Evolutionary conservation across 1,284 basidiomycete species (phyloP), one percentile per base, ranked within the genome.

Genomic region (Rhizoctonia solani): DNA sequence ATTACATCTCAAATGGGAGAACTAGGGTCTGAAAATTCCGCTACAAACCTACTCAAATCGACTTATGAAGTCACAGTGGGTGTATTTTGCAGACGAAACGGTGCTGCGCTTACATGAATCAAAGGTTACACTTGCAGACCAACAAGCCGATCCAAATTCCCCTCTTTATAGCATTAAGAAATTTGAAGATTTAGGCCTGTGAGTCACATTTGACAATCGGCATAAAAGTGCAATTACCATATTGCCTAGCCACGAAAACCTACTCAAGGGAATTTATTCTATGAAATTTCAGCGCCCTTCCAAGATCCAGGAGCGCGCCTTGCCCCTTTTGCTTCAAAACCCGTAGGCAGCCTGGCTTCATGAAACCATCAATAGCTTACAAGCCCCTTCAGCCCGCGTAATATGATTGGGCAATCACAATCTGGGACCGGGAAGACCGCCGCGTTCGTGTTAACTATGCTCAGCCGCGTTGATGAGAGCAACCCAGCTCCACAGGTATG

Each of bases 361-460:
- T 32, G 34, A 13, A 44, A 25, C 69, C 25, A 8, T 23, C 32
- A 14, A n/a, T 4, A 44, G 47, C 53, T 67, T 8, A 69, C 39
- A 30, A 9, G 39, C 16, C 47, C 3, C 34, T 3, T 39, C 55
- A 97, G 95, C 19, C 91, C 95, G 5, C 89, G 89, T 68, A 99
- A 99, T 79, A 96, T 99, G 89, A 99, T 99, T 77, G 97, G 95
- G 9, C 97, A 99, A 80, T 98, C 95, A 54, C 97, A 99, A 77
- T 99, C 97, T 25, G 97, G 97, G 46, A 99, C 97, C 6, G 97
- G 97, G 67, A 99, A 99, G 81, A 99, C 97, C 2, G 97, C 97
- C 4, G 97, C 97, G 1, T 99, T 99, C 76, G 92, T 95, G 13
- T 83, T 99, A 65, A 95, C 95, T 29, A 99, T 99, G 95, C 85